Percentiles rank a stretch among this genome's conserved stretches.
phyloP scores from a whole-genome alignment of 768 basidiomycete species.

The Tremella mesenterica region DNA sequence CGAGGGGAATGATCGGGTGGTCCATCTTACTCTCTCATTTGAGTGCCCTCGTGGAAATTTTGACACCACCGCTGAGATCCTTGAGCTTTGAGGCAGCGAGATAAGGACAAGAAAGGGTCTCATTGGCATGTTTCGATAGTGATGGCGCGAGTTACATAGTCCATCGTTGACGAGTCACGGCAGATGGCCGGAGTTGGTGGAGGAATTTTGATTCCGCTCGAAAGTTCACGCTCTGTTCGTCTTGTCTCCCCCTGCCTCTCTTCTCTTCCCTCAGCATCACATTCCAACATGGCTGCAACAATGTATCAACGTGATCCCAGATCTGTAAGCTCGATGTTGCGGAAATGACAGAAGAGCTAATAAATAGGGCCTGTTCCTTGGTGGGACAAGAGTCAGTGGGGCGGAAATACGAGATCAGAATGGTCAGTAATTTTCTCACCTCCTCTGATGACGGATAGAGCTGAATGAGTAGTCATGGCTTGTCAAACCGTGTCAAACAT shows the following conservation, averaged over 20 bases:
- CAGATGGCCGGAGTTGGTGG: neutral
- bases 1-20: too few species aligned
- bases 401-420: slow-evolving; percentile 96
- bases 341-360: slow-evolving; percentile 7
- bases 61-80: too few species aligned
- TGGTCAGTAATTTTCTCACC: slow-evolving; percentile 51
- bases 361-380: slow-evolving; percentile 70
- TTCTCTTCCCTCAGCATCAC: neutral
- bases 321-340: slow-evolving; percentile 32
- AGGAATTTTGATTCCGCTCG: slow-evolving; percentile 5
- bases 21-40: too few species aligned
- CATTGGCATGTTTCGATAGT: too few species aligned
- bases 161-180: too few species aligned
- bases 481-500: slow-evolving; percentile 96
- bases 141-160: too few species aligned
- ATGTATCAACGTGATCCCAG: slow-evolving; percentile 46
- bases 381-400: slow-evolving; percentile 85
- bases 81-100: too few species aligned
- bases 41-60: too few species aligned
- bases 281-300: slow-evolving; percentile 33
- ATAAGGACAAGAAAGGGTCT: too few species aligned
- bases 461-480: slow-evolving; percentile 64
- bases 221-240: neutral
- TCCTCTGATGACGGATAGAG: slow-evolving; percentile 4
- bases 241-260: slow-evolving; percentile 1